Percentiles rank a stretch among this genome's conserved stretches.
Evolutionary conservation across 2,329 filamentous ascomycete genomes (phyloP).

Genomic region (Fusarium sp.): DNA sequence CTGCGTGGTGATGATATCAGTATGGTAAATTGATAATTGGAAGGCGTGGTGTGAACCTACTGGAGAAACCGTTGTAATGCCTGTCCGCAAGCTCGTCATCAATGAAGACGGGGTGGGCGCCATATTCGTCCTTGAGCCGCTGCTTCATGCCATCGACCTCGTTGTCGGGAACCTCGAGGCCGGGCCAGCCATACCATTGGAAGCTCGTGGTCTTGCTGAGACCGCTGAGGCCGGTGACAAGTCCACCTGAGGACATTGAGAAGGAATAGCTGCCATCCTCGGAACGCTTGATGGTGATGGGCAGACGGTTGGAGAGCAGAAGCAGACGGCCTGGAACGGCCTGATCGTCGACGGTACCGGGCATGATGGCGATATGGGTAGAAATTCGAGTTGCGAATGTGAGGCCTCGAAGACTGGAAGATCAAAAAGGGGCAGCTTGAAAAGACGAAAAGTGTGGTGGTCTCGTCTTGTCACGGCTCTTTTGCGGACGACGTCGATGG

Average conservation of each 20-base stretch:
- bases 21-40: background rate
- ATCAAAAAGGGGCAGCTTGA: constrained; percentile 6
- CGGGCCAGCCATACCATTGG: constrained; percentile 99
- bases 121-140: constrained; percentile 86
- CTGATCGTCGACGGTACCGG: constrained; percentile 50
- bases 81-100: constrained; percentile 92
- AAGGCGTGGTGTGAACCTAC: constrained; percentile 62
- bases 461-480: constrained; percentile 29
- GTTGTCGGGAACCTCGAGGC: constrained; percentile 87
- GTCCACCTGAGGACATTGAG: constrained; percentile 95
- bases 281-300: constrained; percentile 94
- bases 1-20: constrained; percentile 56
- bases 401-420: background rate
- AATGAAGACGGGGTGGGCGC: constrained; percentile 91
- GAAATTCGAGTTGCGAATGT: background rate
- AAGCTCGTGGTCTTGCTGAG: constrained; percentile 93
- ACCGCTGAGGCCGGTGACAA: constrained; percentile 93
- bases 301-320: constrained; percentile 92
- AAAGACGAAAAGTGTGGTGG: constrained; percentile 19
- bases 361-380: constrained; percentile 47
- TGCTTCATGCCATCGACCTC: constrained; percentile 81
- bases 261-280: constrained; percentile 94
- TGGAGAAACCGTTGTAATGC: constrained; percentile 98
- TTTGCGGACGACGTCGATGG: constrained; percentile 35
- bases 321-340: constrained; percentile 69